These are phyloP conservation scores for Westerdykella ornata DNA, from an alignment of 2,329 filamentous ascomycete species.

Conservation along the genomic window DNA sequence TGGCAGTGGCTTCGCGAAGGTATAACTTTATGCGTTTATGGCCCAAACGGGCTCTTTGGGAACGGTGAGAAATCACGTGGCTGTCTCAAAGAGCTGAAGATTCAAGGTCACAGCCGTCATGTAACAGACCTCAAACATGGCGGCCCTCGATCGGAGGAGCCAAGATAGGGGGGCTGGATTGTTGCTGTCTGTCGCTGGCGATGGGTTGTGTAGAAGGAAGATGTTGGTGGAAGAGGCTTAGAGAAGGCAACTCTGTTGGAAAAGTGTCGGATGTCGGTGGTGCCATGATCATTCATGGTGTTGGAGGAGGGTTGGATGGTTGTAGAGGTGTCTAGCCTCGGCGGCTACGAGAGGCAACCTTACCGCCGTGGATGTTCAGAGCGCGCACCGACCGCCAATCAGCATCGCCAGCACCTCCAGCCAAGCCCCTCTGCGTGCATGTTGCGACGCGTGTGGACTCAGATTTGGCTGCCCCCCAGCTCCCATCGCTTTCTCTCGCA, in stretches of 20 bases:
- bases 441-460: slow-evolving; percentile 27
- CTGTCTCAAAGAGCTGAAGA: slow-evolving; percentile 27
- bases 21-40: slow-evolving; percentile 33
- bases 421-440: slow-evolving; percentile 30
- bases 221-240: slow-evolving; percentile 10
- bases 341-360: slow-evolving; percentile 7
- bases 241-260: too few relatives aligned
- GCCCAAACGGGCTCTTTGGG: slow-evolving; percentile 10
- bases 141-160: slow-evolving; percentile 8
- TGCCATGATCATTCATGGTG: slow-evolving; percentile 6
- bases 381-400: slow-evolving; percentile 28
- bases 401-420: slow-evolving; percentile 16
- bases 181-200: too few relatives aligned
- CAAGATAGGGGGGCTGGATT: neutral
- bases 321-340: slow-evolving; percentile 13
- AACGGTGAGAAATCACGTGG: slow-evolving; percentile 23
- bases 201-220: neutral
- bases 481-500: neutral
- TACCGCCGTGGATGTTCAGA: slow-evolving; percentile 28
- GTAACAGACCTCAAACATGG: slow-evolving; percentile 36
- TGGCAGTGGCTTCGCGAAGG: slow-evolving; percentile 24
- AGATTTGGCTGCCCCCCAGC: slow-evolving; percentile 17
- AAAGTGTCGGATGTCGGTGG: neutral
- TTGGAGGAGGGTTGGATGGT: slow-evolving; percentile 14
- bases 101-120: slow-evolving; percentile 15